Conservation (phyloP, 106 monocot genomes). For the Vanilla planifolia region DNA sequence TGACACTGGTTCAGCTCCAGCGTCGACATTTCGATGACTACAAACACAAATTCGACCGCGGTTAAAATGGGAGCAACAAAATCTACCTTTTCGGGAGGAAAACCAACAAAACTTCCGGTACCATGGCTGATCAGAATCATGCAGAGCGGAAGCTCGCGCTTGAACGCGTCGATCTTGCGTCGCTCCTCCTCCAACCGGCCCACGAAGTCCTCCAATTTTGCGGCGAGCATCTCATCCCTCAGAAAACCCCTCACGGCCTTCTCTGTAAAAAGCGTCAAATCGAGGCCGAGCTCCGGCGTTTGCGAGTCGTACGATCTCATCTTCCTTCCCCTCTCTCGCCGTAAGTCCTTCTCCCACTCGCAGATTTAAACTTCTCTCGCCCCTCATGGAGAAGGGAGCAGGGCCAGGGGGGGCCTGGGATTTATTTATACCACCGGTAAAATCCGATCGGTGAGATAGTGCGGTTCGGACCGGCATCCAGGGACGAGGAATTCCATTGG, state of each 20-base stretch:
- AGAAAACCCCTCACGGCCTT: constrained; percentile 12
- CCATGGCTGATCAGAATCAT: constrained; percentile 14
- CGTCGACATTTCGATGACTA: constrained; percentile 56
- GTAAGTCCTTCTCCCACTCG: not conserved
- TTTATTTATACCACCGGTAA: constrained; percentile 1
- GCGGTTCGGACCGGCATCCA: no score
- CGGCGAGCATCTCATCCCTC: constrained; percentile 10
- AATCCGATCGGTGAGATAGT: no score
- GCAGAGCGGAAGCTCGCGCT: constrained; percentile 21
- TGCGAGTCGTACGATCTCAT: constrained; percentile 32
- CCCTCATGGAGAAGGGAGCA: not conserved
- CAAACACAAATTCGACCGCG: not conserved
- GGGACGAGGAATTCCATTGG: no score
- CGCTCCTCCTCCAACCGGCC: constrained; percentile 8
- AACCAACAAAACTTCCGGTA: not conserved
- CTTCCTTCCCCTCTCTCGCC: not conserved
- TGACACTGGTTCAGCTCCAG: constrained; percentile 42
- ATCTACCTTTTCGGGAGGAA: not conserved
- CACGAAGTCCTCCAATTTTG: constrained; percentile 5
- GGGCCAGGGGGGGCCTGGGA: not conserved
- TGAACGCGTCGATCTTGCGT: constrained; percentile 15
- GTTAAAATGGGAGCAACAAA: constrained; percentile 1
- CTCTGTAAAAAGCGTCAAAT: constrained; percentile 35
- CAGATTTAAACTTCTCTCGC: not conserved
- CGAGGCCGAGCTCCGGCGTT: constrained; percentile 37